Percentiles rank a stretch among this genome's conserved stretches.
Conservation (phyloP, 1,284 basidiomycete species). For the Bjerkandera adusta region DNA sequence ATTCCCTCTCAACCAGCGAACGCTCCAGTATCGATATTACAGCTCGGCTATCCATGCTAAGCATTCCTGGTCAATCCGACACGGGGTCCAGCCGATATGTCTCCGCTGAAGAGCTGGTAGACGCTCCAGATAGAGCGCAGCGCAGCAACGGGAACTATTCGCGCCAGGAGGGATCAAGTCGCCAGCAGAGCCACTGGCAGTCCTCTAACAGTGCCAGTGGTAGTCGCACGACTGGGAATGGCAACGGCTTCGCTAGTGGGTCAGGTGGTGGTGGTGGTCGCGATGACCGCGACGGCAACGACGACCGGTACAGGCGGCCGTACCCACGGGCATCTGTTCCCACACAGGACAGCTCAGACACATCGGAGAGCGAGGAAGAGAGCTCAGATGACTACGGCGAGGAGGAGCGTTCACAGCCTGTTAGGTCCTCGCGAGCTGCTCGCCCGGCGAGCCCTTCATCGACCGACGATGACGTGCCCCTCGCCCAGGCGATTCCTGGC, state of each 20-base stretch:
- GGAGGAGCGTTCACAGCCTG: conserved; percentile 17
- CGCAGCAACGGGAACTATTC: neutral
- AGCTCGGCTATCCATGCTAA: conserved; percentile 7
- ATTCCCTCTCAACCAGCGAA: conserved; percentile 6
- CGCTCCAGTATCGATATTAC: conserved; percentile 13
- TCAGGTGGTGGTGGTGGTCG: conserved; percentile 20
- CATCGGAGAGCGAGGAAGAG: conserved; percentile 40
- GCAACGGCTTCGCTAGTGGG: conserved; percentile 15
- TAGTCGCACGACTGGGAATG: conserved; percentile 27
- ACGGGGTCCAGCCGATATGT: conserved; percentile 9
- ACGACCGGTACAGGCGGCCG: conserved; percentile 30
- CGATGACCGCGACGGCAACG: conserved; percentile 33
- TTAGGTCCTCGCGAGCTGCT: conserved; percentile 9
- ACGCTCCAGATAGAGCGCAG: conserved; percentile 7
- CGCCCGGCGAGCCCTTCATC: conserved; percentile 15
- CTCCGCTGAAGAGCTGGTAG: conserved; percentile 9
- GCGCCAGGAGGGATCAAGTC: neutral
- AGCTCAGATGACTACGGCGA: conserved; percentile 43
- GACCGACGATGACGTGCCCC: conserved; percentile 68
- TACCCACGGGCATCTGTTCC: conserved; percentile 23
- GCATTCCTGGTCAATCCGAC: conserved; percentile 6
- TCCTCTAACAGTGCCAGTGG: too few species aligned
- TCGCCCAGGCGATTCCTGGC: conserved; percentile 74
- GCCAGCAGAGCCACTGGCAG: conserved; percentile 11
- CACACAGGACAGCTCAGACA: conserved; percentile 31